Conservation (phyloP, 306 rosid species). For the Rubus idaeus region DNA sequence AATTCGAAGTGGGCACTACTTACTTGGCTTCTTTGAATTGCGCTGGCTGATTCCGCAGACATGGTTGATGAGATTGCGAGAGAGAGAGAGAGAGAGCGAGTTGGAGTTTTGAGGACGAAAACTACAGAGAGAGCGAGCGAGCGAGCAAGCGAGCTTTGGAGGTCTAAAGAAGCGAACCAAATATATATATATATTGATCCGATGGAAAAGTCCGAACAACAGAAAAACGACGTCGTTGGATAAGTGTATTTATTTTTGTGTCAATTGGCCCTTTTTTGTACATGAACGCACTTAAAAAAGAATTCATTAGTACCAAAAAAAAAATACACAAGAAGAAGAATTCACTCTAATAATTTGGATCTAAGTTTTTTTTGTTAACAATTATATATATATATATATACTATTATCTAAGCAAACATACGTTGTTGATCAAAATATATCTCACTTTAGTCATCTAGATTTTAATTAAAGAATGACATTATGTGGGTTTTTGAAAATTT, state of each 20-base stretch:
- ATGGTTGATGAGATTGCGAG: constrained; percentile 39
- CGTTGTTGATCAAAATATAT: too few species aligned
- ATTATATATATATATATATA: too few species aligned
- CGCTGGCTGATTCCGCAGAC: constrained; percentile 88
- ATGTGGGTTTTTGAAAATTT: too few species aligned
- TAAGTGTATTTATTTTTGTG: not conserved
- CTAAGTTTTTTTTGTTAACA: too few species aligned
- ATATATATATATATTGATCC: not conserved
- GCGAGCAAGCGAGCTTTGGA: not conserved
- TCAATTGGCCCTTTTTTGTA: too few species aligned
- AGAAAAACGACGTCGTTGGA: not conserved
- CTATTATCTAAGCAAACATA: too few species aligned
- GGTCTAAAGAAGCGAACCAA: not conserved
- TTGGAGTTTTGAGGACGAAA: not conserved
- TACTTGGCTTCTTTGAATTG: constrained; percentile 74
- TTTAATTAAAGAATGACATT: too few species aligned
- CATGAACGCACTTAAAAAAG: too few species aligned
- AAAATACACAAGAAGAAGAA: too few species aligned
- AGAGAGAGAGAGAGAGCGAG: not conserved
- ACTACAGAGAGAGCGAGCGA: not conserved
- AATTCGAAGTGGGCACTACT: constrained; percentile 28
- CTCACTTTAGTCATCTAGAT: too few species aligned
- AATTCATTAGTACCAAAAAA: too few species aligned
- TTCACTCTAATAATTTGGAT: too few species aligned
- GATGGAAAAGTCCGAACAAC: not conserved